Conservation (phyloP, 2,329 filamentous ascomycete genomes). For the Monilinia aucupariae region DNA sequence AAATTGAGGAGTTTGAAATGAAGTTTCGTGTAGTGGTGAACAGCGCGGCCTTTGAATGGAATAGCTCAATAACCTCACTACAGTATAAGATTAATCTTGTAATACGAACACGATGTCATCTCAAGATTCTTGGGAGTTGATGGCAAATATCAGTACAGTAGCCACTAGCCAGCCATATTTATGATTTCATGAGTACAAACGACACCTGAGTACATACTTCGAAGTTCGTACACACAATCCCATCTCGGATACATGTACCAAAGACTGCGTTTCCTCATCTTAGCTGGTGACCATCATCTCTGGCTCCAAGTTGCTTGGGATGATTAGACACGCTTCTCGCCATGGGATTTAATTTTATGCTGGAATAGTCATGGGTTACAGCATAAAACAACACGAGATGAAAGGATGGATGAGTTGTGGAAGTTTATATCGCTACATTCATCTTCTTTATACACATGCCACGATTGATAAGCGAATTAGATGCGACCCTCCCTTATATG, state of each 20-base stretch:
- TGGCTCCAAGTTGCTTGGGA: no score
- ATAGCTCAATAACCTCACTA: no score
- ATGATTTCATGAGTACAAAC: background rate
- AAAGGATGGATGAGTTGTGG: background rate
- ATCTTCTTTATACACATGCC: background rate
- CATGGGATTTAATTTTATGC: background rate
- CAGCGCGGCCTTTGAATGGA: background rate
- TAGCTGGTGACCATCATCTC: background rate
- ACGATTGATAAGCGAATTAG: no score
- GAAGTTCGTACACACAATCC: no score
- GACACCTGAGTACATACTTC: no score
- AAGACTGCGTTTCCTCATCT: background rate
- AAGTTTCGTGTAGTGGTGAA: background rate
- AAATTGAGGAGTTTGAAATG: background rate
- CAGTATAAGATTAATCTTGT: background rate
- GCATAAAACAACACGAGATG: constrained; percentile 9
- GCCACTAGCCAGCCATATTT: background rate
- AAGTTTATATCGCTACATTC: constrained; percentile 1
- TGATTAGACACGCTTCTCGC: background rate
- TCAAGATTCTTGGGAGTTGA: constrained; percentile 2
- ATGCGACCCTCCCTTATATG: background rate
- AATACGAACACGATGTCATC: background rate
- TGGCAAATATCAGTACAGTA: background rate
- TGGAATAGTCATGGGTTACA: background rate
- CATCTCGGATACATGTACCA: background rate